These are phyloP conservation scores for Polysphondylium violaceum DNA, from an alignment of 78 protist genomes.

Conservation along the genomic window DNA sequence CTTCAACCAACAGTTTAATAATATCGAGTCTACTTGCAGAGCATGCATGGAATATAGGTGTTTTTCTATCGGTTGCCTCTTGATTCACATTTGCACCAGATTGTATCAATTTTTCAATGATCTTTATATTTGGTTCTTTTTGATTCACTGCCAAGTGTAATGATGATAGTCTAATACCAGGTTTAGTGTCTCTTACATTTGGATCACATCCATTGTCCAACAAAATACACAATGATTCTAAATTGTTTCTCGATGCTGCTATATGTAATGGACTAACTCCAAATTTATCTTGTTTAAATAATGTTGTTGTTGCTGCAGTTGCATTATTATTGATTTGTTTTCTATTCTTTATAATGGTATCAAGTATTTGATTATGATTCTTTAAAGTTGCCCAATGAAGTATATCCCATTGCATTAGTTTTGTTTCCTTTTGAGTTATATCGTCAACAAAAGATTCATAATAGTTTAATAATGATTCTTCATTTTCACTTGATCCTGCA, in stretches of 20 bases:
- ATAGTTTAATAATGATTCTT: neutral
- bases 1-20: neutral
- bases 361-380: slow-evolving; percentile 7
- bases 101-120: slow-evolving; percentile 18
- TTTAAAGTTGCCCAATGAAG: slow-evolving; percentile 66
- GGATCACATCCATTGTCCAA: slow-evolving; percentile 13
- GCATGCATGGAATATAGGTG: slow-evolving; percentile 34
- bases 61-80: slow-evolving; percentile 52
- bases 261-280: slow-evolving; percentile 58
- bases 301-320: neutral
- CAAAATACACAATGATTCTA: neutral
- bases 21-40: slow-evolving; percentile 5
- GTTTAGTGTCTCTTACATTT: slow-evolving; percentile 55
- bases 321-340: neutral
- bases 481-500: neutral
- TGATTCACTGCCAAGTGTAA: slow-evolving; percentile 43
- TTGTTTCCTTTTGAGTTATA: slow-evolving; percentile 44
- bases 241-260: slow-evolving; percentile 20
- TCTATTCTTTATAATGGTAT: no score
- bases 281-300: slow-evolving; percentile 25
- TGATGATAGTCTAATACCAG: slow-evolving; percentile 42
- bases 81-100: slow-evolving; percentile 70
- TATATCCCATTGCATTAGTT: slow-evolving; percentile 51
- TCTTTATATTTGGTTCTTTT: slow-evolving; percentile 13
- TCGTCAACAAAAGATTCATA: slow-evolving; percentile 24